These are phyloP conservation scores for Fusarium sp. DNA, from an alignment of 2,329 filamentous ascomycete genomes.

Conservation along the genomic window DNA sequence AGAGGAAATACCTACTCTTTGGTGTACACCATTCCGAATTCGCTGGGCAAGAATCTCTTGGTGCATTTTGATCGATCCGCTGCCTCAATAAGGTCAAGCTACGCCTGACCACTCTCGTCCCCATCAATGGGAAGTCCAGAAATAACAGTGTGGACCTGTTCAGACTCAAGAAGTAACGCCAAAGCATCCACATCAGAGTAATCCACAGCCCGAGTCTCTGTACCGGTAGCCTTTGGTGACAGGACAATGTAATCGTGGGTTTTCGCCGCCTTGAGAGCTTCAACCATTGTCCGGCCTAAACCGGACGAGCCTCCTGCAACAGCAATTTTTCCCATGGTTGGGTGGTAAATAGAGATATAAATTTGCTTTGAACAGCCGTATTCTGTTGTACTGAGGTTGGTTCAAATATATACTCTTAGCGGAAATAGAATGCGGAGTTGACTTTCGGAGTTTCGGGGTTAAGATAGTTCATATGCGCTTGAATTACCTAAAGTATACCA, in stretches of 20 bases:
- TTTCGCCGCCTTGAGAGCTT: background rate
- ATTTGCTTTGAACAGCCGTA: too few species aligned
- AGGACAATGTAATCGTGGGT: background rate
- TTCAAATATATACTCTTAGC: too few species aligned
- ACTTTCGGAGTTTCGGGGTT: too few species aligned
- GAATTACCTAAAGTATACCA: too few species aligned
- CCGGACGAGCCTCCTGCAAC: constrained; percentile 10
- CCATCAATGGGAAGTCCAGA: background rate
- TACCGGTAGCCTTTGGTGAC: background rate
- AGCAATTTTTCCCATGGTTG: background rate
- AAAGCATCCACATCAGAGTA: background rate
- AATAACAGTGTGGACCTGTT: background rate
- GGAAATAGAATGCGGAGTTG: too few species aligned
- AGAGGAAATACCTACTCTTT: background rate
- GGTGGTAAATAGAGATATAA: too few species aligned
- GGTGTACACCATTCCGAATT: too few species aligned
- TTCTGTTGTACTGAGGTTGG: too few species aligned
- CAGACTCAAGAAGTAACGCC: background rate
- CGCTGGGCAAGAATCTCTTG: constrained; percentile 1
- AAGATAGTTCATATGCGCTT: too few species aligned
- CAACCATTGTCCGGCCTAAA: background rate
- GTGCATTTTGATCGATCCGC: background rate
- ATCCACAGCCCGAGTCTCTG: fast-evolving
- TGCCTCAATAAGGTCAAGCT: constrained; percentile 2
- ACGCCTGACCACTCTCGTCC: constrained; percentile 7